Conservation (phyloP, 768 basidiomycete species). For the Lactifluus piperatus region DNA sequence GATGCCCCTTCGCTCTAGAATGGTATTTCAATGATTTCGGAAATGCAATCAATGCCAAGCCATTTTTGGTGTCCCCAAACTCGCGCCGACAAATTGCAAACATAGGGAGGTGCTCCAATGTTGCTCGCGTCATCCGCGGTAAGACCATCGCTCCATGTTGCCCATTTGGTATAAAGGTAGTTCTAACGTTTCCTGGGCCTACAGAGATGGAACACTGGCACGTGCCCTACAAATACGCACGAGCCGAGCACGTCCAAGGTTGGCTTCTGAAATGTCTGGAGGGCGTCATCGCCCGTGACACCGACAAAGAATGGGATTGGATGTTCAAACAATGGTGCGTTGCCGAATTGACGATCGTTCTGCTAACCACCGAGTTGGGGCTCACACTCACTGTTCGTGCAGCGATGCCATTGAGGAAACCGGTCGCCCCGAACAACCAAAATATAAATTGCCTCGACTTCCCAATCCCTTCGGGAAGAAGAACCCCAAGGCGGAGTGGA, state of each 20-base stretch:
- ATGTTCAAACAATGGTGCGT: constrained; percentile 25
- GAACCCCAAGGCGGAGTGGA: constrained; percentile 2
- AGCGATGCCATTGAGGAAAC: constrained; percentile 7
- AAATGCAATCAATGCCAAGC: background rate
- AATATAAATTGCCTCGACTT: constrained; percentile 6
- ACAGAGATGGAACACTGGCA: constrained; percentile 42
- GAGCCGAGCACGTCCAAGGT: constrained; percentile 28
- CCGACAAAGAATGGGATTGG: constrained; percentile 17
- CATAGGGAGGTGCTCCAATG: constrained; percentile 3
- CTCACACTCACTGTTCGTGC: background rate
- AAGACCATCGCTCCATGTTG: background rate
- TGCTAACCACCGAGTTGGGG: too few relatives aligned
- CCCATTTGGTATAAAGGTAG: background rate
- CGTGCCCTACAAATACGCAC: constrained; percentile 33
- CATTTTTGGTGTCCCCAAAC: background rate
- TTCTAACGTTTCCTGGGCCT: background rate
- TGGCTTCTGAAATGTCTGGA: constrained; percentile 31
- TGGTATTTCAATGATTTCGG: constrained; percentile 6
- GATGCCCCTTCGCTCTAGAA: background rate
- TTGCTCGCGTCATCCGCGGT: constrained; percentile 3
- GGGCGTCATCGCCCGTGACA: constrained; percentile 24
- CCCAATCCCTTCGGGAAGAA: constrained; percentile 11
- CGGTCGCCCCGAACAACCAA: constrained; percentile 9
- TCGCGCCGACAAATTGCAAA: background rate
- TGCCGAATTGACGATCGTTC: background rate